Evolutionary conservation across 2,329 filamentous ascomycete genomes (phyloP).

Genomic region (Penicillium sp.): DNA sequence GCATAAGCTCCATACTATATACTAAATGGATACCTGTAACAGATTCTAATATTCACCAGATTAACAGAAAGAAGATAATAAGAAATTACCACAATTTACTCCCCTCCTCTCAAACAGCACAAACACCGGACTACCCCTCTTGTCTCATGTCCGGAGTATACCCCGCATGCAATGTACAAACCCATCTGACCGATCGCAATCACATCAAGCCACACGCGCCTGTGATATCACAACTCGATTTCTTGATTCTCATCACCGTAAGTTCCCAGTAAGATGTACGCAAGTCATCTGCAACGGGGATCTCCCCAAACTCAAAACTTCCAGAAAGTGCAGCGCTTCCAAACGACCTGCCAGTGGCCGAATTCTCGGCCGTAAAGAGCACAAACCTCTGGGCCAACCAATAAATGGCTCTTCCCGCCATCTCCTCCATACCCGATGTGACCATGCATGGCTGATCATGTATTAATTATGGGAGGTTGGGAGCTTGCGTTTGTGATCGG

Average conservation of each 20-base stretch:
- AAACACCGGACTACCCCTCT: not conserved
- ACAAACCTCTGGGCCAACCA: conserved; percentile 6
- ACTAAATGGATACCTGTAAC: not conserved
- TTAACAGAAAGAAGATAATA: not conserved
- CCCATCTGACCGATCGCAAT: conserved; percentile 3
- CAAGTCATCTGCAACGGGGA: conserved; percentile 13
- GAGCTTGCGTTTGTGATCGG: not conserved
- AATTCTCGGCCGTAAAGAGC: not conserved
- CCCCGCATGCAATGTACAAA: conserved; percentile 3
- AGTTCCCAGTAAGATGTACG: not conserved
- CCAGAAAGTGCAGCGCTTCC: conserved; percentile 9
- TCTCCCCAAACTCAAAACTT: conserved; percentile 14
- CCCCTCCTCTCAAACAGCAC: not conserved
- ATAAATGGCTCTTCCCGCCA: conserved; percentile 6
- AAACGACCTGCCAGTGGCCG: conserved; percentile 10
- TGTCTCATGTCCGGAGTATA: not conserved
- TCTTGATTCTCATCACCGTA: not conserved
- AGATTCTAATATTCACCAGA: not conserved
- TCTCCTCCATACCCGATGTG: conserved; percentile 10
- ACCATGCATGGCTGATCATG: conserved; percentile 19
- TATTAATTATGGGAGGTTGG: conserved; percentile 1
- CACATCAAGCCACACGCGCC: conserved; percentile 1
- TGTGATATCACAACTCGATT: conserved; percentile 2
- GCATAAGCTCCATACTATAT: not conserved
- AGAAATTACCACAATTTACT: not conserved